Evolutionary conservation across 768 basidiomycete genomes (phyloP).

Genomic region (Megacollybia marginata): DNA sequence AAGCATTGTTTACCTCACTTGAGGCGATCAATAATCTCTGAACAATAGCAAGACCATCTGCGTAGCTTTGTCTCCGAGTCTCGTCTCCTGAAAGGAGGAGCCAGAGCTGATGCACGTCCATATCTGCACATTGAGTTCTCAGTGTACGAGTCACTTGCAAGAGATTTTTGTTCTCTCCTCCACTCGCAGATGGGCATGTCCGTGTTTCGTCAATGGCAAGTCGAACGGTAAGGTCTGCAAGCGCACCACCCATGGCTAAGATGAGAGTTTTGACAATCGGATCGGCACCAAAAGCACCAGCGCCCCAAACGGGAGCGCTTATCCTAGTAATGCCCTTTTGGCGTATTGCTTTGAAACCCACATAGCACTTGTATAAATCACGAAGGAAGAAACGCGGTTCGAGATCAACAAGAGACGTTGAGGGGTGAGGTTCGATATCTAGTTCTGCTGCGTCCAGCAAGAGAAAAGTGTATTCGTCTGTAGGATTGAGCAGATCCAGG

Average conservation of each 20-base stretch:
- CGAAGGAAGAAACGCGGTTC: constrained; percentile 15
- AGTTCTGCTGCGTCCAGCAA: constrained; percentile 26
- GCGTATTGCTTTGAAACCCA: constrained; percentile 16
- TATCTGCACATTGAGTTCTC: too few species aligned
- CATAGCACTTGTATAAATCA: constrained; percentile 22
- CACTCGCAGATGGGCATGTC: neutral
- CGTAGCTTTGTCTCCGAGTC: too few species aligned
- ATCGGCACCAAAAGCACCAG: constrained; percentile 27
- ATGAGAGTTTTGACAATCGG: constrained; percentile 24
- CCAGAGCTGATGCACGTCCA: too few species aligned
- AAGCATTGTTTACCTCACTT: too few species aligned
- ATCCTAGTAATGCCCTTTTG: constrained; percentile 14
- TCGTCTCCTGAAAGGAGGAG: too few species aligned
- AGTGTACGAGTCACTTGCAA: too few species aligned
- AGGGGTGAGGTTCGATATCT: constrained; percentile 5
- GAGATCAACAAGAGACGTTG: constrained; percentile 15
- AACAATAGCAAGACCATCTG: too few species aligned
- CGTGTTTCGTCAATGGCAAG: constrained; percentile 16
- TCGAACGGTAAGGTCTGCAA: constrained; percentile 15
- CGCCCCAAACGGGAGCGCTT: constrained; percentile 24
- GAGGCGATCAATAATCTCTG: too few species aligned
- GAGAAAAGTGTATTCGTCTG: constrained; percentile 15
- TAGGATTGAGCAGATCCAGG: neutral
- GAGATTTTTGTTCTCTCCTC: too few species aligned
- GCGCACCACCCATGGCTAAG: constrained; percentile 19